A percentile compares a stretch with the other conserved stretches of the same genome.
Conservation (phyloP, 2,329 filamentous ascomycete species). For the Truncatella angustata region DNA sequence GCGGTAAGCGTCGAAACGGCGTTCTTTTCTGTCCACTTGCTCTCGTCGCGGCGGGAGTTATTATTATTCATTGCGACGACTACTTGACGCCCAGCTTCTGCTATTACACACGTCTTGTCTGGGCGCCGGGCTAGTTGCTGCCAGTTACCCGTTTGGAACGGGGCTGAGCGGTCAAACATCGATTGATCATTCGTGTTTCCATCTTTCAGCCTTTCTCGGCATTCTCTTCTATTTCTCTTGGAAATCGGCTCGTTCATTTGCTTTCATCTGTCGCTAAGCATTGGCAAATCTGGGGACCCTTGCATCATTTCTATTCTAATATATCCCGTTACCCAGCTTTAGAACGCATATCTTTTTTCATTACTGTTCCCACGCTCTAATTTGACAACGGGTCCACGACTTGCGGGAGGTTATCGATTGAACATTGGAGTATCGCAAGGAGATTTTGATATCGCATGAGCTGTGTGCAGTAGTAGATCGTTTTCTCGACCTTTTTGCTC, state of each 20-base stretch:
- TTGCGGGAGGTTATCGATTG: background rate
- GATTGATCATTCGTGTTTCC: background rate
- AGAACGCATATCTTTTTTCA: background rate
- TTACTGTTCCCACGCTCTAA: background rate
- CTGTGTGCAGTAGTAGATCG: background rate
- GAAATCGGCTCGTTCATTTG: background rate
- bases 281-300: slow-evolving; percentile 1
- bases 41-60: too few species aligned
- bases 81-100: background rate
- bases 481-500: background rate
- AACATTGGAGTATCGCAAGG: background rate
- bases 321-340: background rate
- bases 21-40: too few species aligned
- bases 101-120: background rate
- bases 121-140: background rate
- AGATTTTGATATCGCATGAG: slow-evolving; percentile 9
- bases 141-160: background rate
- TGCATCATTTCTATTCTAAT: background rate
- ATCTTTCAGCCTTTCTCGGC: slow-evolving; percentile 4
- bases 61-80: too few species aligned
- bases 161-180: background rate
- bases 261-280: background rate
- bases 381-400: background rate
- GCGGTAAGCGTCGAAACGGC: too few species aligned
- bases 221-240: slow-evolving; percentile 5